phyloP scores from a whole-genome alignment of 331 rosid genomes.

The Prunus yedoensis region DNA sequence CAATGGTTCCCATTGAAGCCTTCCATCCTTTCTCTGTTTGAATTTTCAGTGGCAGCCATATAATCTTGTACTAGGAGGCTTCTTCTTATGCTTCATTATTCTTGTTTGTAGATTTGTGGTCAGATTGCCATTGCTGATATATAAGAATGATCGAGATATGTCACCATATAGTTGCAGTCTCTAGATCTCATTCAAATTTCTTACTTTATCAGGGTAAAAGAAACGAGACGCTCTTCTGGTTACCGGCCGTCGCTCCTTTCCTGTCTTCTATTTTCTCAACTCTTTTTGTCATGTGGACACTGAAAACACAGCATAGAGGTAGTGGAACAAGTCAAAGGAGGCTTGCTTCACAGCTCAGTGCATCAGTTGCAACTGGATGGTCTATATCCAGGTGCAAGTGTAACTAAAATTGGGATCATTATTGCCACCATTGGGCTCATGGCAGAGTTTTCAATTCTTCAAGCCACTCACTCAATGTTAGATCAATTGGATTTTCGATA shows the following conservation, averaged over 20 bases:
- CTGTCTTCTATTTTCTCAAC: slow-evolving; percentile 43
- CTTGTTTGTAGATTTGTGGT: slow-evolving; percentile 38
- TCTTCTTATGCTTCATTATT: slow-evolving; percentile 39
- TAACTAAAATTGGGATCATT: slow-evolving; percentile 36
- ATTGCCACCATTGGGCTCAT: slow-evolving; percentile 46
- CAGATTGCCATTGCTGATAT: neutral
- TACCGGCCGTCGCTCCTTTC: slow-evolving; percentile 48
- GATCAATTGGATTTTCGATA: too few relatives aligned
- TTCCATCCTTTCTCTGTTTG: neutral
- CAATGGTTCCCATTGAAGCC: too few relatives aligned
- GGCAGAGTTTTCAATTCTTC: slow-evolving; percentile 12
- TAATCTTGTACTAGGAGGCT: slow-evolving; percentile 40
- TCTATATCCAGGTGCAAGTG: slow-evolving; percentile 25
- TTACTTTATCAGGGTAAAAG: slow-evolving; percentile 43
- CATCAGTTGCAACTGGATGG: slow-evolving; percentile 26
- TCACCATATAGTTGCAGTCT: too few relatives aligned
- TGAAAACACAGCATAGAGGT: slow-evolving; percentile 36
- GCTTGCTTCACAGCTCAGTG: slow-evolving; percentile 44
- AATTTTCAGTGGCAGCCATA: slow-evolving; percentile 44
- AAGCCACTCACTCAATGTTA: too few relatives aligned
- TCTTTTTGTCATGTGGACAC: slow-evolving; percentile 13
- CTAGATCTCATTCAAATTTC: neutral
- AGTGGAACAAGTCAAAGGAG: slow-evolving; percentile 47
- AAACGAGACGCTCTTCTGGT: slow-evolving; percentile 45
- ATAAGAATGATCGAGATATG: neutral